A percentile compares a stretch with the other conserved stretches of the same genome.
These are phyloP conservation scores for Trichoderma sp. DNA, from an alignment of 2,329 filamentous ascomycete genomes.

Conservation along the genomic window DNA sequence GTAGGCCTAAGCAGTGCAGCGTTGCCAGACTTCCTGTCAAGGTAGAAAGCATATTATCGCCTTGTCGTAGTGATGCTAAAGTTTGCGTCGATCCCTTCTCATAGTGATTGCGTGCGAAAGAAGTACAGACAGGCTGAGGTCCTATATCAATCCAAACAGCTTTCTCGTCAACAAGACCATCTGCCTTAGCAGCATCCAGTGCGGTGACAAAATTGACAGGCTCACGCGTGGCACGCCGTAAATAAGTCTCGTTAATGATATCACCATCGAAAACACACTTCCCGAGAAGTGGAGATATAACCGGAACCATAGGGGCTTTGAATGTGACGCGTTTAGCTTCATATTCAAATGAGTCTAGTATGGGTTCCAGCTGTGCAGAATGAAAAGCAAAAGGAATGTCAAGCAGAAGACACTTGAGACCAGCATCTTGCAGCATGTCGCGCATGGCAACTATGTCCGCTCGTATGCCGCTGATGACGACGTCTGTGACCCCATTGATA, in stretches of 20 bases:
- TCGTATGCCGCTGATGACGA: constrained; percentile 32
- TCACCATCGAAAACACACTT: background rate
- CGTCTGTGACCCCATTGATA: constrained; percentile 46
- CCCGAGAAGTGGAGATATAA: constrained; percentile 64
- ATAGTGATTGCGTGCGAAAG: constrained; percentile 40
- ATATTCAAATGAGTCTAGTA: constrained; percentile 56
- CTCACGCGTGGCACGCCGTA: background rate
- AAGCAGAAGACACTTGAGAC: constrained; percentile 35
- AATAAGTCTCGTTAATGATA: background rate
- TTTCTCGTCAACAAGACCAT: constrained; percentile 35
- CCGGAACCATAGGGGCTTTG: constrained; percentile 44
- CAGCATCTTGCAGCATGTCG: background rate
- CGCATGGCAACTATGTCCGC: background rate
- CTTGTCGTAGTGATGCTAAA: background rate
- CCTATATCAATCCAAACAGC: constrained; percentile 65
- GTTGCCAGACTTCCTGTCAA: background rate
- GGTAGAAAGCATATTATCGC: background rate
- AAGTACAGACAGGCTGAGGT: constrained; percentile 60
- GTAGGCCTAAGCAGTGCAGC: constrained; percentile 48
- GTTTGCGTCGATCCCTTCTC: constrained; percentile 30
- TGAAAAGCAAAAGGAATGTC: constrained; percentile 56
- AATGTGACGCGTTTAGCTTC: constrained; percentile 41
- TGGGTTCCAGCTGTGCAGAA: constrained; percentile 51
- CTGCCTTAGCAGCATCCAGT: background rate
- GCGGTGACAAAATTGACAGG: background rate